Base-by-base conservation (phyloP, 352 stramenopile species). In the Peronospora tabacina region DNA sequence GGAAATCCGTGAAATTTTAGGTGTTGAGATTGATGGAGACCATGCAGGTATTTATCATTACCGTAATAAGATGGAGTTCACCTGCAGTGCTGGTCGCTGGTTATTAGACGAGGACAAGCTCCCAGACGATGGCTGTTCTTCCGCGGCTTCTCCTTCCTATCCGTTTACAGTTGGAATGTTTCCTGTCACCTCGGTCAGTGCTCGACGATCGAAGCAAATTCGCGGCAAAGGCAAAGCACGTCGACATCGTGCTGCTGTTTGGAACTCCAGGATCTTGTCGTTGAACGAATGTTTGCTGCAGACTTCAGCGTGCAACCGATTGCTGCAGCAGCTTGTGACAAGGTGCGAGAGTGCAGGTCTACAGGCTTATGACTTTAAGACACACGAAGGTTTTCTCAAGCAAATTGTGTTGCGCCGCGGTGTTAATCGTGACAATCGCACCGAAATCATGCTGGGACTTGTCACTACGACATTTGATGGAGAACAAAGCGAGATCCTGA, bases 21-120 rank as follows among this genome's bases (percentile, higher is more conserved):
- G 76, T 9, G 58, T 68, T 12, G 32, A 55, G 10, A 40, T 28
- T 13, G 17, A 52, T 7, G 29, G 49, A 3, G 16, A 43, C 0
- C 20, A 30, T 0, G 6, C 7, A 16, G 49, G 32, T 3, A 37
- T 68, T 8, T 80, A 75, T 38, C 48, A 70, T 30, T 90, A 90
- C 54, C 74, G 79, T 47, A 90, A 88, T 66, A 90, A 90, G 52
- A 88, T 85, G 66, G 79, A 90, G 54, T 90, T 90, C 49, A 88
- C 79, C 7, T 87, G 76, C 47, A 88, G 72, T 49, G 79, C 76
- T 2, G 72, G 72, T n/a, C 74, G 76, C 0, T 88, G 79, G 79
- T 50, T 86, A 17, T 51, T 87, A 19, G 52, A 71, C 3, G 61
- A 49, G 12, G 75, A 89, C 53, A 70, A 70, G 28, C 19, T n/a